phyloP scores from a whole-genome alignment of 768 basidiomycete species.

The Boletellus emodensis region DNA sequence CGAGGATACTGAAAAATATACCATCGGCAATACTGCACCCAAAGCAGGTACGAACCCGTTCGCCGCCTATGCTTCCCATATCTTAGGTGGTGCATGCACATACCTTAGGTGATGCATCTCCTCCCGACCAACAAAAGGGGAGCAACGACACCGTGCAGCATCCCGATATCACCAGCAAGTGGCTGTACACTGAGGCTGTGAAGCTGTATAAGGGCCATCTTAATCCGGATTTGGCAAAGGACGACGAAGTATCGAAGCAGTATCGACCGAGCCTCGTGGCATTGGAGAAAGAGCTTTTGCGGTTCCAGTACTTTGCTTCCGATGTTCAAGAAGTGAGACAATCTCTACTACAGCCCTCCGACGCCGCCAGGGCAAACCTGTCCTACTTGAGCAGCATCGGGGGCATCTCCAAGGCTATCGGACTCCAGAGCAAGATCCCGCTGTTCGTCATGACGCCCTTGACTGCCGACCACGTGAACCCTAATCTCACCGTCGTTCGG shows the following conservation, averaged over 20 bases:
- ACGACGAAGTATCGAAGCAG: no score
- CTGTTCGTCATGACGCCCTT: not conserved
- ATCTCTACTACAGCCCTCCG: not conserved
- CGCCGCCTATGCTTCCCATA: no score
- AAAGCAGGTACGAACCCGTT: no score
- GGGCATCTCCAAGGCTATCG: not conserved
- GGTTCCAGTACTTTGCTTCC: not conserved
- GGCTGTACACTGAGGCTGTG: no score
- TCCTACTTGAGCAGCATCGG: not conserved
- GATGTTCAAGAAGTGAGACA: not conserved
- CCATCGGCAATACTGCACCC: no score
- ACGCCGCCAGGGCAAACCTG: not conserved
- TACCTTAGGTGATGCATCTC: not conserved
- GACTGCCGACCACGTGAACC: not conserved
- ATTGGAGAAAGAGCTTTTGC: not conserved
- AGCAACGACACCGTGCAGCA: no score
- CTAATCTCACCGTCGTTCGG: not conserved
- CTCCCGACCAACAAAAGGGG: no score
- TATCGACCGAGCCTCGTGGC: not conserved
- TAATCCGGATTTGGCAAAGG: no score
- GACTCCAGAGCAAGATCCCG: not conserved
- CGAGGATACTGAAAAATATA: no score
- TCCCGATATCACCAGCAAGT: no score
- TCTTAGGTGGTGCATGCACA: no score
- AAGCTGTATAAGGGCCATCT: no score